phyloP scores from a whole-genome alignment of 2,329 filamentous ascomycete species.

The Leptographium galeiforme region DNA sequence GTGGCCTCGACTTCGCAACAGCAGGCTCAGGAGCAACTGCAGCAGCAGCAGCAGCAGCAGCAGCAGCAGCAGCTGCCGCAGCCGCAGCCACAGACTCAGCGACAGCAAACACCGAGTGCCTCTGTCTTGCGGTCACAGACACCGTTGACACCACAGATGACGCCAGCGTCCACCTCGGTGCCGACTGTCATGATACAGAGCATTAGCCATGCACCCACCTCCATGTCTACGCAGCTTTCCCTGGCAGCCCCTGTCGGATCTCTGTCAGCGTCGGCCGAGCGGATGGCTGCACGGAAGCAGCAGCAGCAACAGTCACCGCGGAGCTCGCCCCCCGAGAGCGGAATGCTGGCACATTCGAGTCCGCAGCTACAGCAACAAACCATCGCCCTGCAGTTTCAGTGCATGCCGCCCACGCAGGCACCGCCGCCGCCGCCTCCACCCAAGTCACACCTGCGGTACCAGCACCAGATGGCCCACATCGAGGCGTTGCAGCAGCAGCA shows the following conservation, averaged over 20 bases:
- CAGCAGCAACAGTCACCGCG: slow-evolving; percentile 13
- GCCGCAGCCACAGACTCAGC: not conserved
- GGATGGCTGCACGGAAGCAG: slow-evolving; percentile 11
- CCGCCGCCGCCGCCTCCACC: slow-evolving; percentile 12
- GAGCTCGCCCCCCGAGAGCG: slow-evolving; percentile 1
- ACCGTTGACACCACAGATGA: slow-evolving; percentile 30
- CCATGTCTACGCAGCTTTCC: not conserved
- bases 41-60: not conserved
- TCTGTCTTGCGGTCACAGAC: not conserved
- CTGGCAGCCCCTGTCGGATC: slow-evolving; percentile 11
- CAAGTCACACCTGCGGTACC: slow-evolving; percentile 15
- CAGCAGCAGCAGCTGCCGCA: not conserved
- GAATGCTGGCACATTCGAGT: slow-evolving; percentile 6
- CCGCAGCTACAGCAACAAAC: slow-evolving; percentile 9
- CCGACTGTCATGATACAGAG: not conserved
- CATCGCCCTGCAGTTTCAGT: not conserved
- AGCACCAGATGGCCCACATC: slow-evolving; percentile 10
- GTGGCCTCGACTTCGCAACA: too few relatives aligned
- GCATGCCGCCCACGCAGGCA: slow-evolving; percentile 20
- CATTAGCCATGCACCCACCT: too few relatives aligned
- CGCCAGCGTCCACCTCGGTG: slow-evolving; percentile 15
- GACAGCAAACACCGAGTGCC: not conserved
- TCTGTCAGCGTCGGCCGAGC: slow-evolving; percentile 13
- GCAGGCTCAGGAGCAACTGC: not conserved
- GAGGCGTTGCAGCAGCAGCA: slow-evolving; percentile 13